These are phyloP conservation scores for Hypoxylon sp. DNA, from an alignment of 2,329 filamentous ascomycete genomes.

Conservation along the genomic window DNA sequence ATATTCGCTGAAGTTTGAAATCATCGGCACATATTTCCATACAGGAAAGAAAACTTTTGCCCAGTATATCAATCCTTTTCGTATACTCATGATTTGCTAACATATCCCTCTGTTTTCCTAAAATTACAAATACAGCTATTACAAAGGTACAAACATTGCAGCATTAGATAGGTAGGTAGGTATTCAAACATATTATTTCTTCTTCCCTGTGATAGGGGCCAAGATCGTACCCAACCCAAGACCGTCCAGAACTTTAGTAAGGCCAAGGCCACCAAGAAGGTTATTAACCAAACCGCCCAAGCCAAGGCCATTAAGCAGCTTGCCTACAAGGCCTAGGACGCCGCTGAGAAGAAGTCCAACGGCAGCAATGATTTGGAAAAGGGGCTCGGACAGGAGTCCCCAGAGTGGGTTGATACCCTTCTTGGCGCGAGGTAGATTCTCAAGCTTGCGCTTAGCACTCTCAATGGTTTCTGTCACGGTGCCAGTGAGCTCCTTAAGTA, in stretches of 20 bases:
- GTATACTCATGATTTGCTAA: slow-evolving; percentile 10
- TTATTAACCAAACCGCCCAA: slow-evolving; percentile 86
- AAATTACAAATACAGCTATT: not conserved
- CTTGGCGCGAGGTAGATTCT: slow-evolving; percentile 94
- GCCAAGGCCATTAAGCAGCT: slow-evolving; percentile 83
- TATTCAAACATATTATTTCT: slow-evolving; percentile 50
- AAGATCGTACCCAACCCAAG: slow-evolving; percentile 74
- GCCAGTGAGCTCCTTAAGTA: slow-evolving; percentile 87
- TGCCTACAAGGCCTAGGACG: slow-evolving; percentile 87
- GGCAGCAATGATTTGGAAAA: slow-evolving; percentile 93
- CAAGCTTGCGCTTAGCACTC: slow-evolving; percentile 87
- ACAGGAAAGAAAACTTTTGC: slow-evolving; percentile 7
- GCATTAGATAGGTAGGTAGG: too few species aligned
- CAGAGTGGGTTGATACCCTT: slow-evolving; percentile 94
- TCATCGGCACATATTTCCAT: slow-evolving; percentile 3
- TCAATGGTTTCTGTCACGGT: slow-evolving; percentile 88
- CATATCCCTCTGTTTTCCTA: not conserved
- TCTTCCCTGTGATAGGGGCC: slow-evolving; percentile 61
- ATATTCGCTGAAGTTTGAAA: not conserved
- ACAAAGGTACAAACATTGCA: not conserved
- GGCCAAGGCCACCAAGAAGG: slow-evolving; percentile 81
- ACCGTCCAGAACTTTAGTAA: slow-evolving; percentile 81
- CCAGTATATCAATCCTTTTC: not conserved
- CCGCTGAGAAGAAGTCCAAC: slow-evolving; percentile 87
- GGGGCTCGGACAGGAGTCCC: slow-evolving; percentile 84